Evolutionary conservation across 306 rosid genomes (phyloP), one percentile per base, ranked within the genome.

Genomic region (Leucaena leucocephala): DNA sequence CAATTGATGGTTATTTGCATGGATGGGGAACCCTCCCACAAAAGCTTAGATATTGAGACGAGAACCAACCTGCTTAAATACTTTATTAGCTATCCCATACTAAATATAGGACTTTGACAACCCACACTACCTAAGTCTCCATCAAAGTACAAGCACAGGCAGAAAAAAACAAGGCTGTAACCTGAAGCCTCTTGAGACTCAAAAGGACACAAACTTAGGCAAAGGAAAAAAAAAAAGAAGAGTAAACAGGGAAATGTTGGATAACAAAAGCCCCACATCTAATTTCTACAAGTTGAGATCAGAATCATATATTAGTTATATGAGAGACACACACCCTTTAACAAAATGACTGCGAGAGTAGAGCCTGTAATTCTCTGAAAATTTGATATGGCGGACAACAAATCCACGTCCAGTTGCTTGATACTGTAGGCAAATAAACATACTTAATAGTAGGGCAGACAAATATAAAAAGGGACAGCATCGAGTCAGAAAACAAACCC

Each of bases 331-430:
- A 79, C 63, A 94, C 98, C 94, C 98, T 87, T 92, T 92, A 42
- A 91, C 93, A 87, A 95, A 95, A 87, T 95, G 98, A 85, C 98
- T 95, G 80, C 98, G 97, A 33, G 98, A 92, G 82, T 95, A 95
- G 52, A 95, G 90, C 86, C 98, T 86, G 86, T 95, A 95, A 74
- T 95, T 95, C 87, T 91, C 98, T 0, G 98, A 85, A 84, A 92
- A 95, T 79, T 92, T 95, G 70, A 92, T 88, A 78, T 95, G 98
- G 36, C 94, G 91, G 76, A 95, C 98, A 55, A 95, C 98, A 86
- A 95, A 92, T 21, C 98, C 98, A 66, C 98, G 90, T 12, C 98
- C 98, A 69, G 98, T 95, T 65, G 98, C 98, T 88, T 91, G 97
- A 82, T 95, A 95, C 98, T 94, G 91, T 82, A 27, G 39, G 78